Evolutionary conservation across 352 stramenopile genomes (phyloP).

Genomic region (Phytophthora pseudosyringae): DNA sequence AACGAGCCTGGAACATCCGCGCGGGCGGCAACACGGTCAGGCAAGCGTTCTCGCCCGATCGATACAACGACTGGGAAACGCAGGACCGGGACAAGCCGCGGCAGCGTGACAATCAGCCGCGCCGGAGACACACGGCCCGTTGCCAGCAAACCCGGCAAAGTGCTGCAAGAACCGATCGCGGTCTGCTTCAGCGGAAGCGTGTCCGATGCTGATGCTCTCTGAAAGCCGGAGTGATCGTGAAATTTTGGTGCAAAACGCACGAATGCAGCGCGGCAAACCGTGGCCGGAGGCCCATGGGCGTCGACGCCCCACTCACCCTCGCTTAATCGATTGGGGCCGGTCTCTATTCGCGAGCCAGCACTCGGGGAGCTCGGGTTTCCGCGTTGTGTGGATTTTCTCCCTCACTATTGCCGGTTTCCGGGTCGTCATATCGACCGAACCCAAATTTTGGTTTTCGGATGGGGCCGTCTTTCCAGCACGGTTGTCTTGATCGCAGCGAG

Average conservation of each 20-base stretch:
- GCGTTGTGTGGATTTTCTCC: conserved; percentile 25
- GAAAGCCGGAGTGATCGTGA: conserved; percentile 23
- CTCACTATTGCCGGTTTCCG: conserved; percentile 26
- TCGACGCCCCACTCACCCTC: conserved; percentile 2
- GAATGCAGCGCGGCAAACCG: conserved; percentile 10
- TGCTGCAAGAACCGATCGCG: conserved; percentile 11
- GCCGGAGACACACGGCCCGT: conserved; percentile 2
- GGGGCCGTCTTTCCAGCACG: conserved; percentile 10
- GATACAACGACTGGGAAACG: conserved; percentile 2
- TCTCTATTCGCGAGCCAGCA: conserved; percentile 27
- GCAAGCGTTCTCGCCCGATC: conserved; percentile 17
- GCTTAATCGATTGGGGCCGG: conserved; percentile 32
- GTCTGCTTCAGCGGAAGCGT: conserved; percentile 9
- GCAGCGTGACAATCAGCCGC: conserved; percentile 1
- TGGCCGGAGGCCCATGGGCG: background rate
- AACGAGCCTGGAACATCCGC: background rate
- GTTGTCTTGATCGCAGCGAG: background rate
- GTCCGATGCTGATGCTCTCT: conserved; percentile 12
- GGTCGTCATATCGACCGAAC: conserved; percentile 13
- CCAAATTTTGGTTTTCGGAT: conserved; percentile 19
- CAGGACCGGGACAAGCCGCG: conserved; percentile 9
- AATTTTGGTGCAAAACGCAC: conserved; percentile 28
- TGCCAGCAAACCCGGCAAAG: background rate
- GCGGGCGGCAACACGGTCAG: conserved; percentile 8
- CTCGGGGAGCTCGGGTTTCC: conserved; percentile 3